Conservation (phyloP, 148 eudicot genomes). For the Cornus florida region DNA sequence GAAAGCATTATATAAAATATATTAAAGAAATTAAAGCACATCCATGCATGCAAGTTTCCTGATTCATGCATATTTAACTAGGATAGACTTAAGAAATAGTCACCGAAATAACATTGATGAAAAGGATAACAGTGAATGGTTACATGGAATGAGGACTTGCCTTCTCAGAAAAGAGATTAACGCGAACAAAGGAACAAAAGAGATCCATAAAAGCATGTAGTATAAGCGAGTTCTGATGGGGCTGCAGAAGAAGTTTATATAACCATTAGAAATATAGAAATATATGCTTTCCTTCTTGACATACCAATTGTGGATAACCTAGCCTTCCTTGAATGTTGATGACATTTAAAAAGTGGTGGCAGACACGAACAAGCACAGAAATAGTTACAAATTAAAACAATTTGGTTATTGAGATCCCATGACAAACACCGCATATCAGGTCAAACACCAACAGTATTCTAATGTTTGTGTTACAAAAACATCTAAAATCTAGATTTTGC, state of each 20-base stretch:
- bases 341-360: background rate
- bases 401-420: background rate
- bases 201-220: slow-evolving; percentile 98
- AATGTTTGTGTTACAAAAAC: background rate
- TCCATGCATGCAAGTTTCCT: background rate
- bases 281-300: background rate
- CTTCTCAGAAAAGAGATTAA: slow-evolving; percentile 88
- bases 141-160: slow-evolving; percentile 33
- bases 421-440: slow-evolving; percentile 2
- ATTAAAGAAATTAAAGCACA: background rate
- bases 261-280: slow-evolving; percentile 28
- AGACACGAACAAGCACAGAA: slow-evolving; percentile 8
- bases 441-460: background rate
- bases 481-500: background rate
- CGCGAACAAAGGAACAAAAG: slow-evolving; percentile 95
- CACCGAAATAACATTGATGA: background rate
- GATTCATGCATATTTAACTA: slow-evolving; percentile 15
- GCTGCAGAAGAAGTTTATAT: slow-evolving; percentile 59
- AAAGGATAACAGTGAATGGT: background rate
- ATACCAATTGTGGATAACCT: background rate
- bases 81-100: background rate
- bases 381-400: background rate
- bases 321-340: slow-evolving; percentile 12
- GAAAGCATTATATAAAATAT: slow-evolving; percentile 17
- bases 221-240: slow-evolving; percentile 95